A percentile compares a stretch with the other conserved stretches of the same genome.
phyloP scores from a whole-genome alignment of 1,139 yeast genomes.

The Candida dubliniensis region DNA sequence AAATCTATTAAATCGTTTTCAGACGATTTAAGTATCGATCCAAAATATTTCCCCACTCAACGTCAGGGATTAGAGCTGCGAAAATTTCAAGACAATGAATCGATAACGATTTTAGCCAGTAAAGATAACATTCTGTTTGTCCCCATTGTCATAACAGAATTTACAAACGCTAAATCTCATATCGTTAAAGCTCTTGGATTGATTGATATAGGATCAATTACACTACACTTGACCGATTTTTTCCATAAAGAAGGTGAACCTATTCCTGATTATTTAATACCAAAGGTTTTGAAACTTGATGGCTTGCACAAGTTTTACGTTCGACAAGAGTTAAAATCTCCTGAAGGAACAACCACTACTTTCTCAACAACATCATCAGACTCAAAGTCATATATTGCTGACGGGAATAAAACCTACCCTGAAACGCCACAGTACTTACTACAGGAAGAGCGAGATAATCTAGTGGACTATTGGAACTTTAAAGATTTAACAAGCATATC shows the following conservation, averaged over 20 bases:
- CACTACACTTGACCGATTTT: conserved; percentile 72
- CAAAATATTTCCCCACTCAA: conserved; percentile 31
- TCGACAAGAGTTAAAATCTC: conserved; percentile 39
- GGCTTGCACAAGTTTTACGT: conserved; percentile 43
- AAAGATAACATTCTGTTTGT: conserved; percentile 55
- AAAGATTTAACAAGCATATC: conserved; percentile 43
- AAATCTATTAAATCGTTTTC: conserved; percentile 6
- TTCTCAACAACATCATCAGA: conserved; percentile 48
- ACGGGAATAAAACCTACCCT: conserved; percentile 43
- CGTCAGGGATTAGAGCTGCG: not conserved
- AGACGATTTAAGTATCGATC: conserved; percentile 18
- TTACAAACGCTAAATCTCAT: conserved; percentile 32
- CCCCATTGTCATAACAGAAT: conserved; percentile 37
- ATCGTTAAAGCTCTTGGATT: conserved; percentile 44
- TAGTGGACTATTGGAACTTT: conserved; percentile 60
- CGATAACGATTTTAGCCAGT: conserved; percentile 48
- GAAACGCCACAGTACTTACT: conserved; percentile 63
- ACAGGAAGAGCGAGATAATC: conserved; percentile 36
- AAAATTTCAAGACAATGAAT: conserved; percentile 9
- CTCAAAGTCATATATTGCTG: conserved; percentile 48
- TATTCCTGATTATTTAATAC: conserved; percentile 49
- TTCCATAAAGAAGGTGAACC: conserved; percentile 63
- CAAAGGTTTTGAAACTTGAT: conserved; percentile 33
- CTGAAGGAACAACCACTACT: conserved; percentile 29
- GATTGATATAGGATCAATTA: conserved; percentile 37